Evolutionary conservation across 176 grass and related monocot species (phyloP), one percentile per base, ranked within the genome.

Genomic region (Miscanthus lutarioriparius): DNA sequence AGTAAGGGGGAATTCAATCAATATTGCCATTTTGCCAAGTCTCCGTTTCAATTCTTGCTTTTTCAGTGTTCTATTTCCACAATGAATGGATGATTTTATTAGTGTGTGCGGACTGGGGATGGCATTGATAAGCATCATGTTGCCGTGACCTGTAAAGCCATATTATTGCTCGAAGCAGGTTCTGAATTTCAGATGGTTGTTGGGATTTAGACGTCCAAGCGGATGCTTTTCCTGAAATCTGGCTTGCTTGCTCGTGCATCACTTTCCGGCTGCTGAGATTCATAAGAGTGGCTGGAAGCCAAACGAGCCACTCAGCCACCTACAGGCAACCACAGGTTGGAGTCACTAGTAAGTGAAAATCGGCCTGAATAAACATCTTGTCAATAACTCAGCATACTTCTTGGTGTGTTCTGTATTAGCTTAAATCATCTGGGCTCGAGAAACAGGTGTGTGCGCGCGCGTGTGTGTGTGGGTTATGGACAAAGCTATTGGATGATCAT

Each of bases 1-100:
- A 54, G 32, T 80, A 80, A 74, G 1, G 81, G 64, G 70, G 17
- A 17, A 83, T 69, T 75, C 44, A 83, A 62, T 83, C 6, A 40
- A 49, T 69, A 9, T 40, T 70, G 30, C 51, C 69, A 71, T 75
- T 91, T 87, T 80, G 39, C 49, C 25, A 44, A 35, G 7, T 65
- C 69, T 51, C 49, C 5, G 16, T 48, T 84, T 80, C 38, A 27
- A 16, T 71, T 49, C 25, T 10, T 75, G 11, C 10, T 35, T 16
- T 13, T 20, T 30, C 11, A 7, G 1, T 68, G n/a, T 64, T 80
- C 2, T 43, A 1, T 80, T 63, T 75, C 20, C 8, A 41, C 17
- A 61, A 69, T 4, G 6, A 43, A 53, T 35, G 39, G 15, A 80
- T 13, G 30, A 63, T 75, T 61, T 37, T 49, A 74, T 26, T 62